phyloP scores from a whole-genome alignment of 805 yeast genomes.

The Grigorovia transvaalensis region DNA sequence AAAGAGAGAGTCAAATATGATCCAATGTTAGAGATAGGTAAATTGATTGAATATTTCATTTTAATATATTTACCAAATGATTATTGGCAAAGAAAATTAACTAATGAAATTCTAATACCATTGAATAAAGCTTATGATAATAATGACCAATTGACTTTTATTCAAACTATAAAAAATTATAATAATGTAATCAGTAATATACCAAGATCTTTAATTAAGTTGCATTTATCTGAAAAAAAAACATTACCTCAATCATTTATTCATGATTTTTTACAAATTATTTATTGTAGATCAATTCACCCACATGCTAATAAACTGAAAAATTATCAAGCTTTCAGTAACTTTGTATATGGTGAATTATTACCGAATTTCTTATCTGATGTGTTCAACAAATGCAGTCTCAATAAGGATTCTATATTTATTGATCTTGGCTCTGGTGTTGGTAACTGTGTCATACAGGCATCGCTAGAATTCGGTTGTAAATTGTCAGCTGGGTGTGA shows the following conservation, averaged over 20 bases:
- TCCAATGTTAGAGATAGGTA: constrained; percentile 28
- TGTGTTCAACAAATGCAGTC: constrained; percentile 49
- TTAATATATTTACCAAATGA: constrained; percentile 17
- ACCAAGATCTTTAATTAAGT: constrained; percentile 26
- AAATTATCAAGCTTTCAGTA: constrained; percentile 76
- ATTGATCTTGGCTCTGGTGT: constrained; percentile 92
- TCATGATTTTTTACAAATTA: constrained; percentile 62
- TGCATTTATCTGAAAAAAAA: constrained; percentile 24
- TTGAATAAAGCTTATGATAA: constrained; percentile 20
- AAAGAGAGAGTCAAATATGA: constrained; percentile 12
- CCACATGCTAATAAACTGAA: constrained; percentile 57
- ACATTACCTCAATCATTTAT: constrained; percentile 33
- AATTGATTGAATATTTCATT: constrained; percentile 20
- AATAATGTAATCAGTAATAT: constrained; percentile 33
- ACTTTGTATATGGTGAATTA: constrained; percentile 83
- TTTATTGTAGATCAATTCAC: constrained; percentile 69
- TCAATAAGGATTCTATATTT: constrained; percentile 47
- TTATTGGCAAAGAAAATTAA: constrained; percentile 2
- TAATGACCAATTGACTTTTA: constrained; percentile 23
- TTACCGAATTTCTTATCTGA: constrained; percentile 66
- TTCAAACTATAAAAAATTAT: constrained; percentile 32
- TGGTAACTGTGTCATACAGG: constrained; percentile 84
- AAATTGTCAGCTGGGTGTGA: constrained; percentile 76
- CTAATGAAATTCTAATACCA: constrained; percentile 10
- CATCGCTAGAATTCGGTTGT: constrained; percentile 78